Evolutionary conservation across 805 yeast species (phyloP).

Genomic region (Priceomyces carsonii): DNA sequence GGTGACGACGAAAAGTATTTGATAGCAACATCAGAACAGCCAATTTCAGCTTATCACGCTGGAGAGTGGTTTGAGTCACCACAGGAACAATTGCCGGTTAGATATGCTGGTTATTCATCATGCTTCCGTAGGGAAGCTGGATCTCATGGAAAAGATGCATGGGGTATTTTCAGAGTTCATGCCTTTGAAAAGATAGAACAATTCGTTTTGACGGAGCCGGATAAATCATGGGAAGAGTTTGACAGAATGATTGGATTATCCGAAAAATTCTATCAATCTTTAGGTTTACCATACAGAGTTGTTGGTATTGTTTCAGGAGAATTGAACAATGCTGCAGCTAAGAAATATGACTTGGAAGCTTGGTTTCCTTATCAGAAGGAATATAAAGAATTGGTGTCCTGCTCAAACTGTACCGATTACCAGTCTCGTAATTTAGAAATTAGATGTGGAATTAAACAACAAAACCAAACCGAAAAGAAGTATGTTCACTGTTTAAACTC

Average conservation of each 20-base stretch:
- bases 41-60: conserved; percentile 96
- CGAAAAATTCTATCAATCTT: conserved; percentile 90
- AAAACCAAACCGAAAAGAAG: conserved; percentile 93
- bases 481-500: conserved; percentile 98
- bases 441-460: conserved; percentile 96
- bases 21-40: conserved; percentile 99
- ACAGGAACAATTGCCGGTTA: conserved; percentile 91
- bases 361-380: conserved; percentile 99
- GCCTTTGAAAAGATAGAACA: conserved; percentile 98
- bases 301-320: conserved; percentile 99
- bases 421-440: conserved; percentile 98
- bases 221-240: conserved; percentile 96
- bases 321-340: conserved; percentile 98
- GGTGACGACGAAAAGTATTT: conserved; percentile 97
- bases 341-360: conserved; percentile 97
- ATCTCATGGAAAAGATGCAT: conserved; percentile 98
- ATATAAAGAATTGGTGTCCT: conserved; percentile 95
- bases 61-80: conserved; percentile 99
- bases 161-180: conserved; percentile 99
- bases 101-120: conserved; percentile 97
- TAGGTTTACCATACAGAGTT: conserved; percentile 93
- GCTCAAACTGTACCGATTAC: conserved; percentile 99
- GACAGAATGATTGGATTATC: conserved; percentile 90
- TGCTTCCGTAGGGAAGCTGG: conserved; percentile 99
- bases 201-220: conserved; percentile 94